Evolutionary conservation across 176 grass and related monocot species (phyloP).

Genomic region (Musa schizocarpa): DNA sequence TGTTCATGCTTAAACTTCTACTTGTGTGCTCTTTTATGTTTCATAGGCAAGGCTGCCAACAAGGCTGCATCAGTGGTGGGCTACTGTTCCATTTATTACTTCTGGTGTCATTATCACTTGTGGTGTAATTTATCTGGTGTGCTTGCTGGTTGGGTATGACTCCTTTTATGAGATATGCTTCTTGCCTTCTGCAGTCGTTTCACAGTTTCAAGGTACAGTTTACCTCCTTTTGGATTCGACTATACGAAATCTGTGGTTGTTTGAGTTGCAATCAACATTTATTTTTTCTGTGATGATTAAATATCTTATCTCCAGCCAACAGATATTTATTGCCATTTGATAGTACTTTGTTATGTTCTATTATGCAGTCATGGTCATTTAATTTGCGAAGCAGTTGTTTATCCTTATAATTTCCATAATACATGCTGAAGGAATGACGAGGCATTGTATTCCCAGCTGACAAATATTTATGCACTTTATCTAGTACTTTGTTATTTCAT

Average conservation of each 20-base stretch:
- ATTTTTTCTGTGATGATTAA: neutral
- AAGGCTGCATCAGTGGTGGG: constrained; percentile 83
- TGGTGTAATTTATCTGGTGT: constrained; percentile 57
- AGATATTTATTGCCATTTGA: neutral
- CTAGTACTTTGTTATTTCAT: neutral
- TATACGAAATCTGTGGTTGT: neutral
- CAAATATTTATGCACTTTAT: neutral
- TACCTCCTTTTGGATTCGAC: too few relatives aligned
- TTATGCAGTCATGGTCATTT: neutral
- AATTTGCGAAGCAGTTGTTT: neutral
- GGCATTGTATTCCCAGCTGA: neutral
- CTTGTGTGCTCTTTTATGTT: neutral
- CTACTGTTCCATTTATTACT: constrained; percentile 74
- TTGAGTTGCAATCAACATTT: neutral
- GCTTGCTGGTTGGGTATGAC: constrained; percentile 90
- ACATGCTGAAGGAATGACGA: neutral
- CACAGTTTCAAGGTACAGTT: constrained; percentile 76
- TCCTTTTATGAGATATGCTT: constrained; percentile 80
- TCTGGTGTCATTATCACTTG: constrained; percentile 69
- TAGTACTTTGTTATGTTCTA: neutral
- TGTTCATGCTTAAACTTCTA: neutral
- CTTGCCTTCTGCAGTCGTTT: constrained; percentile 61
- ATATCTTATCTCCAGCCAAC: neutral
- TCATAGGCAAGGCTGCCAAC: constrained; percentile 69
- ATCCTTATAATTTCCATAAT: too few relatives aligned